Evolutionary conservation across 352 stramenopile species (phyloP).

Genomic region (Phytophthora colocasiae): DNA sequence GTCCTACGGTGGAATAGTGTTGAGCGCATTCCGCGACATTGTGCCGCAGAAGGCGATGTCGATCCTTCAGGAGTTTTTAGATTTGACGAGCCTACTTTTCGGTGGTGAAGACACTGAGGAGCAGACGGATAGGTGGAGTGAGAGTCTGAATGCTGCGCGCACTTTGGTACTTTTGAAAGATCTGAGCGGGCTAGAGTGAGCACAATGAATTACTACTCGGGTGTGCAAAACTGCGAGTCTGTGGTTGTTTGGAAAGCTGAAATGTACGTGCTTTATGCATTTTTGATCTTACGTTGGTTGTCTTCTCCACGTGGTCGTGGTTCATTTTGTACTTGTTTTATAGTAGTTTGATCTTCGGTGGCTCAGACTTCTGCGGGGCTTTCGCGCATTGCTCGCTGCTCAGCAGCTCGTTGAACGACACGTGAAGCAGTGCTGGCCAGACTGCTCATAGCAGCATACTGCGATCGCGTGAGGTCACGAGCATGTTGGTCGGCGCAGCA

Average conservation of each 20-base stretch:
- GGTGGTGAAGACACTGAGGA: slow-evolving; percentile 22
- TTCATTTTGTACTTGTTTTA: slow-evolving; percentile 32
- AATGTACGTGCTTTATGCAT: slow-evolving; percentile 21
- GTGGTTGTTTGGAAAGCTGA: slow-evolving; percentile 12
- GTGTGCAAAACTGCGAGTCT: background rate
- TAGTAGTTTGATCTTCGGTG: slow-evolving; percentile 23
- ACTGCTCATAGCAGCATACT: slow-evolving; percentile 63
- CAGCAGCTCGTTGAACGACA: slow-evolving; percentile 43
- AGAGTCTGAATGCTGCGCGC: slow-evolving; percentile 35
- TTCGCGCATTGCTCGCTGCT: slow-evolving; percentile 34
- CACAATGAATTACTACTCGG: slow-evolving; percentile 7
- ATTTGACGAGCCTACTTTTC: slow-evolving; percentile 15
- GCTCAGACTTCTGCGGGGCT: slow-evolving; percentile 19
- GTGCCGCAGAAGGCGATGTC: slow-evolving; percentile 45
- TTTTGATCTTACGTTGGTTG: slow-evolving; percentile 11
- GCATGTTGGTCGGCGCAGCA: slow-evolving; percentile 65
- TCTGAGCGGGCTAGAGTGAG: slow-evolving; percentile 37
- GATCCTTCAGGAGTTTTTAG: slow-evolving; percentile 40
- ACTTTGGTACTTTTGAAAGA: slow-evolving; percentile 54
- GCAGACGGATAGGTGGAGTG: slow-evolving; percentile 26
- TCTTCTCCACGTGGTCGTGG: slow-evolving; percentile 19
- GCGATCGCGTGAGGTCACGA: slow-evolving; percentile 54
- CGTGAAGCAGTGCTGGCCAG: slow-evolving; percentile 62
- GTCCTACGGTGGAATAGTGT: slow-evolving; percentile 44
- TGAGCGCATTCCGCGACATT: slow-evolving; percentile 49